Evolutionary conservation across 768 basidiomycete genomes (phyloP), one percentile per base, ranked within the genome.

Genomic region (Lactifluus volemus): DNA sequence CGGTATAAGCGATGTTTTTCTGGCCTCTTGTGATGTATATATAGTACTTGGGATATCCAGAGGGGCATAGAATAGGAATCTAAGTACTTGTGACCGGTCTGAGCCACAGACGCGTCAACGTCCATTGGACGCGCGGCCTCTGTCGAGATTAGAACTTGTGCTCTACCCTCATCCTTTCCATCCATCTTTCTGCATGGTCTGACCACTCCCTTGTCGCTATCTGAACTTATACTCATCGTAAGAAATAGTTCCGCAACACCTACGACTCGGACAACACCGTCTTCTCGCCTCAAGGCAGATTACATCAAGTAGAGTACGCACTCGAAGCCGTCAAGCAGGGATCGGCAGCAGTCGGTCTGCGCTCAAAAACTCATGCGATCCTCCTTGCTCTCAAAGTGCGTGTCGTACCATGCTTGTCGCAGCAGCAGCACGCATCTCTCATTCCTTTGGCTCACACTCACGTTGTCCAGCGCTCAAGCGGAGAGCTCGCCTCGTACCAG

Each of bases 271-370:
- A 98, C 76, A 98, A 97, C 76, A 98, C 94, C 47, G 94, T 94
- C 67, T 93, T 94, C 78, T 92, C 88, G 4, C 96, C 95, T 0
- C 96, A 97, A 79, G 94, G 96, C 60, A 88, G 96, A 45, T 81
- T 98, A 54, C 96, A 98, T 74, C 92, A 97, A 72, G 94, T 97
- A 67, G 95, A 97, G 75, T 97, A 99, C 82, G 95, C 97, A 1
- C 85, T 98, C 56, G 97, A 99, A 75, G 97, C 97, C 61, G 96
- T 99, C 67, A 99, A 99, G 80, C 97, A 98, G 72, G 97, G 97
- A 64, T 98, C 95, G 61, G 97, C 97, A n/a, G 95, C 93, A 45
- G 95, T 99, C 49, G 97, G 97, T 54, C 73, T 99, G 69, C 83
- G 94, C 67, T 96, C 93, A 57, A 93, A 95, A 77, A 97, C 92